Base-by-base conservation (phyloP, 306 rosid species). In the Quercus suber region DNA sequence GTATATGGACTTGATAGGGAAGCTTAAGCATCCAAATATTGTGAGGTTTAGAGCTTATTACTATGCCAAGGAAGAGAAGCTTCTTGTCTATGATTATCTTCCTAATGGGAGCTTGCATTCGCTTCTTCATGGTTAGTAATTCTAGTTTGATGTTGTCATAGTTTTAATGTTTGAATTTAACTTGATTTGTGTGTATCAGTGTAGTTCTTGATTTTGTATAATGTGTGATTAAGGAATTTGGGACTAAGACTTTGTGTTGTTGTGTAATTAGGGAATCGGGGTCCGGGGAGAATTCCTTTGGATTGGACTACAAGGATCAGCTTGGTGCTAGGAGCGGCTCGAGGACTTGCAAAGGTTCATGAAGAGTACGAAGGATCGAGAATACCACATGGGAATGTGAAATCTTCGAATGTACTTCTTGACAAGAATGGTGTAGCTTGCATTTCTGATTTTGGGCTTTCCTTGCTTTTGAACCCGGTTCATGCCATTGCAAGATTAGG, bases 221-320 rank as follows among this genome's bases (percentile, higher is more conserved):
- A 21, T 21, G 23, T 55, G 4, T 41, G 27, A 12, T 60, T 8
- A 64, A 69, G 37, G 14, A 45, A 71, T 75, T 73, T 2, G 55
- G 53, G 53, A 45, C 19, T 61, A 2, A 57, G 4, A 13, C 28
- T 52, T 57, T 20, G 6, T 59, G 5, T 73, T 30, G 6, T 64
- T 59, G 57, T 23, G 72, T 51, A 49, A 82, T 45, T 19, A 95
- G 99, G 97, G 74, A 93, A 96, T 77, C 91, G 99, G 11, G 99
- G 99, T 61, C 96, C 97, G 2, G 99, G 99, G 6, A 88, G 98
- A 73, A 96, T 96, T 77, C 99, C 99, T 17, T 78, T 96, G 88
- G 99, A 96, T 85, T 96, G 99, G 99, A 93, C 99, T 7, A 96
- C 99, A 9, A 89, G 99, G 79, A 93, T 96, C 85, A 96, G 98